phyloP scores from a whole-genome alignment of 441 rosid species.

The Erysimum cheiri region DNA sequence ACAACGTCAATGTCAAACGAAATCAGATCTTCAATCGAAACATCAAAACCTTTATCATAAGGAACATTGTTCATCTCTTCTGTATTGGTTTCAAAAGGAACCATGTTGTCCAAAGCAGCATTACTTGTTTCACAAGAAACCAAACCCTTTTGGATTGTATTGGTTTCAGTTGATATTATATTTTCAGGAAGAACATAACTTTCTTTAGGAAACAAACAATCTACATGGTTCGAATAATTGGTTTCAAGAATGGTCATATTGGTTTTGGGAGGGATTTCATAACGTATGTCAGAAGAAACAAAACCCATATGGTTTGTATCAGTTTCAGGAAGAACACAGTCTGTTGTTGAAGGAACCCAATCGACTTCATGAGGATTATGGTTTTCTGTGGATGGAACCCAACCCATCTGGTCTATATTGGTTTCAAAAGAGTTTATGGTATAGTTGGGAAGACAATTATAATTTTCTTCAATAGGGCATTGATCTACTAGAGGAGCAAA shows the following conservation, averaged over 20 bases:
- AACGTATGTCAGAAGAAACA: background rate
- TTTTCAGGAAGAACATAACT: background rate
- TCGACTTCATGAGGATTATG: background rate
- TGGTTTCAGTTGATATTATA: background rate
- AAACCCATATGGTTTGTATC: background rate
- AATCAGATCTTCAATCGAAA: slow-evolving; percentile 22
- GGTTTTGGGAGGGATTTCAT: background rate
- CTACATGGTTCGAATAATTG: too few relatives aligned
- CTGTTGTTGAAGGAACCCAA: background rate
- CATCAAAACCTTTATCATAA: background rate
- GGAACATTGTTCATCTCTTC: slow-evolving; percentile 4
- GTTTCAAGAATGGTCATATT: too few relatives aligned
- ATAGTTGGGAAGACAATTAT: background rate
- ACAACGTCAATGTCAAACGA: background rate
- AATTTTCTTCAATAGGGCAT: background rate
- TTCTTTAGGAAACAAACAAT: background rate
- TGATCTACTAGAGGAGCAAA: background rate
- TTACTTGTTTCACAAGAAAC: background rate
- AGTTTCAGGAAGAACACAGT: background rate
- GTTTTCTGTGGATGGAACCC: background rate
- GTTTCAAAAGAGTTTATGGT: background rate
- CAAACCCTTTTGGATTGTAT: background rate
- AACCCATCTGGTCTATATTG: background rate
- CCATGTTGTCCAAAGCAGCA: background rate
- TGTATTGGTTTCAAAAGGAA: background rate